phyloP scores from a whole-genome alignment of 495 filamentous ascomycete species.

The Zalerion maritima region DNA sequence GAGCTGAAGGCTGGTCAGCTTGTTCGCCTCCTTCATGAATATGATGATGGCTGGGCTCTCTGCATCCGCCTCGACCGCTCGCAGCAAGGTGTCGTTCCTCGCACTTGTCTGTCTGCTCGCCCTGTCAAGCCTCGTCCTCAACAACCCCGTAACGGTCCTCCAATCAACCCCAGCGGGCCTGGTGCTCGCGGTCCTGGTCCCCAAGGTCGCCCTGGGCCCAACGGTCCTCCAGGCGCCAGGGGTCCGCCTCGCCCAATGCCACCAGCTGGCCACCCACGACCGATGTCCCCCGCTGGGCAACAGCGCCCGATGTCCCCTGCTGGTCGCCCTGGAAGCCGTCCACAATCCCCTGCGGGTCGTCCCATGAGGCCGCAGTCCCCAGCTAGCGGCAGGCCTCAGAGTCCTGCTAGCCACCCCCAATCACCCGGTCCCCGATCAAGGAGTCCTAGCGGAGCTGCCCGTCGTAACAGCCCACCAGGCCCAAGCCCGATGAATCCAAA shows the following conservation, averaged over 20 bases:
- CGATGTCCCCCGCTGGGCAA: slow-evolving; percentile 27
- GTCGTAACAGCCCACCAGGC: slow-evolving; percentile 37
- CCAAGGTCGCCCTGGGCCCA: slow-evolving; percentile 33
- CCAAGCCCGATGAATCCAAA: slow-evolving; percentile 48
- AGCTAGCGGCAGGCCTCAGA: slow-evolving; percentile 16
- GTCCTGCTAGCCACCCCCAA: slow-evolving; percentile 14
- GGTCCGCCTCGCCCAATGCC: slow-evolving; percentile 37
- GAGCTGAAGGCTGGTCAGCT: slow-evolving; percentile 64
- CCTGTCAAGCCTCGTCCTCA: slow-evolving; percentile 75
- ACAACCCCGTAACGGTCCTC: slow-evolving; percentile 27
- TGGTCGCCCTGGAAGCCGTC: slow-evolving; percentile 20
- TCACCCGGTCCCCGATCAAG: slow-evolving; percentile 20
- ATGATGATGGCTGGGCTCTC: slow-evolving; percentile 97
- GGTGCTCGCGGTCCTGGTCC: slow-evolving; percentile 31
- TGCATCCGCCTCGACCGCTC: slow-evolving; percentile 83
- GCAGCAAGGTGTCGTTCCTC: slow-evolving; percentile 81
- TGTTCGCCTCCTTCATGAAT: slow-evolving; percentile 82
- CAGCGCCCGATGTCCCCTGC: slow-evolving; percentile 20
- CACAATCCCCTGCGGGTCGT: slow-evolving; percentile 26
- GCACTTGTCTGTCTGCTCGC: slow-evolving; percentile 82
- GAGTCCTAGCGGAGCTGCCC: slow-evolving; percentile 18
- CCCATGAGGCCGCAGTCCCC: slow-evolving; percentile 25
- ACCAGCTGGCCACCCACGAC: slow-evolving; percentile 28
- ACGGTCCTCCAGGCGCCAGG: slow-evolving; percentile 29
- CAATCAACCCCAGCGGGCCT: slow-evolving; percentile 20